Conservation (phyloP, 208 protist species). For the Leishmania arabica region DNA sequence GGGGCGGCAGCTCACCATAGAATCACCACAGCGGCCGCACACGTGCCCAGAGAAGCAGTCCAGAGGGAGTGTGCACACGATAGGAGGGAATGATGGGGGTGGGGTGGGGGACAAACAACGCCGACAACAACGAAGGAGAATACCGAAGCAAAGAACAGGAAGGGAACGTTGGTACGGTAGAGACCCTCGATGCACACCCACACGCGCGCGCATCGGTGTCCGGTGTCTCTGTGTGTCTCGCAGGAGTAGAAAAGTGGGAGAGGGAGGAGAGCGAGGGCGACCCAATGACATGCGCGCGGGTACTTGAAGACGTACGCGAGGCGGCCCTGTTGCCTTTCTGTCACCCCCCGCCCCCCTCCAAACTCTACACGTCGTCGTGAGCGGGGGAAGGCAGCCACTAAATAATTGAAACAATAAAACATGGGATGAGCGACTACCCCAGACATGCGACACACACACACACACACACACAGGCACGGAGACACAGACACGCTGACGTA, state of each 20-base stretch:
- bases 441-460: background rate
- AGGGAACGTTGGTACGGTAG: background rate
- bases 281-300: background rate
- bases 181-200: background rate
- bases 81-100: no score
- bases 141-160: background rate
- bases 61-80: background rate
- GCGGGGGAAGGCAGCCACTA: background rate
- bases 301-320: background rate
- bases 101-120: no score
- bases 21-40: background rate
- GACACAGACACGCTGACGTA: background rate
- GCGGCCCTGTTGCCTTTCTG: background rate
- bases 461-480: conserved; percentile 6
- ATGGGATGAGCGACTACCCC: no score
- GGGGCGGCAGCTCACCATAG: background rate
- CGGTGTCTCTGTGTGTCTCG: background rate
- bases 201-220: background rate
- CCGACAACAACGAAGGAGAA: background rate
- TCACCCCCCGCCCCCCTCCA: background rate
- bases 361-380: background rate
- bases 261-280: background rate
- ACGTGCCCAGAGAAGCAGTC: conserved; percentile 7
- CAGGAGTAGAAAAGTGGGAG: background rate
- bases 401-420: background rate